Evolutionary conservation across 2,329 filamentous ascomycete genomes (phyloP), one percentile per base, ranked within the genome.

Genomic region (Sporothrix sp.): DNA sequence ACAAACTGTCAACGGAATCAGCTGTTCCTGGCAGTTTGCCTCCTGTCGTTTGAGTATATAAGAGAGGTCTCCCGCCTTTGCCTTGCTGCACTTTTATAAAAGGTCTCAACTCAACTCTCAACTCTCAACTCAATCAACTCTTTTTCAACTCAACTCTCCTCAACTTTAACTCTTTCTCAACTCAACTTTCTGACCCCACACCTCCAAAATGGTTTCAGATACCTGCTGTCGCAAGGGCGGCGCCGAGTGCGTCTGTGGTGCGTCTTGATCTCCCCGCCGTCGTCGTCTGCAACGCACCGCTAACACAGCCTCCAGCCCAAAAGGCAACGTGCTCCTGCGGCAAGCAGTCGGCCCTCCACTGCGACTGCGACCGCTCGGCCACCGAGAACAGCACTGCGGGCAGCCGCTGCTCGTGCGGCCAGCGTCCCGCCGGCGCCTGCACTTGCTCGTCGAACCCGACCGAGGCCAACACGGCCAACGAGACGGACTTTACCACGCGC

Each of bases 401-500:
- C 7, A 75, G 86, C 35, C 76, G 87, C 59, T 95, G 88, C 75
- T 89, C 85, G 39, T 95, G 89, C 74, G 79, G 87, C 59, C 81
- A 85, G 59, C 82, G 88, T 51, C 84, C 86, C 20, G 86, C 84
- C 53, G 85, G 86, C 53, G 71, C 82, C 61, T 95, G 89, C 72
- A 94, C 84, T 32, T 95, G 89, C 65, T 84, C 88, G 67, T 90
- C 87, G 66, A 78, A 78, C 16, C 65, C 76, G 44, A 75, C 77
- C 58, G 76, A 79, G 49, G 73, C 75, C 52, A 79, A 84, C 58
- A 75, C 80, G 25, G 74, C 66, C 25, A 67, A 67, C 58, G 90
- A 96, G 78, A 86, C 78, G 45, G 90, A 96, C 68, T 96, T 95
- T 64, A 96, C 89, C 33, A 87, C 83, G 50, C 80, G 77, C 70